These are phyloP conservation scores for Lyophyllum semitale DNA, from an alignment of 768 basidiomycete genomes.

Conservation along the genomic window DNA sequence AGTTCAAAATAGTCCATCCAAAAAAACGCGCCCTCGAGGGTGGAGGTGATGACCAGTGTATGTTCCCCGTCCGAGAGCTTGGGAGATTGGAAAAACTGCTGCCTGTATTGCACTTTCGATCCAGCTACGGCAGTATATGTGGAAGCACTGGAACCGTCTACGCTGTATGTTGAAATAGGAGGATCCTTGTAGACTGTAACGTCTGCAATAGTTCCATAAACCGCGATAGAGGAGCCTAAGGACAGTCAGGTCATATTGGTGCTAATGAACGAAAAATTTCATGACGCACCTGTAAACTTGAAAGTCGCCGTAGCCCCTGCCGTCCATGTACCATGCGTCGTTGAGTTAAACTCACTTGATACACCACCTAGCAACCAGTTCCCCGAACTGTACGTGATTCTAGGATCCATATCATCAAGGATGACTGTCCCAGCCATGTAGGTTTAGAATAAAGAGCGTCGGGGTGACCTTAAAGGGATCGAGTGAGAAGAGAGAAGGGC, in stretches of 20 bases:
- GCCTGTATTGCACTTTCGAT: background rate
- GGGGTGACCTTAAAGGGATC: background rate
- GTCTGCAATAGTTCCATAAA: conserved; percentile 16
- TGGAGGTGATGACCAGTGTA: conserved; percentile 12
- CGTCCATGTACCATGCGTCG: conserved; percentile 15
- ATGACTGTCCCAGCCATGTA: background rate
- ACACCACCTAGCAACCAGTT: conserved; percentile 7
- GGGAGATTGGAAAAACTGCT: conserved; percentile 10
- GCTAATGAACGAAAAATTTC: background rate
- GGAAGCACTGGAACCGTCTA: conserved; percentile 10
- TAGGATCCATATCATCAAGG: conserved; percentile 5
- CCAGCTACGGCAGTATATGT: conserved; percentile 1
- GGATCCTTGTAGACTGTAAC: background rate
- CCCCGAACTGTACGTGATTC: conserved; percentile 3
- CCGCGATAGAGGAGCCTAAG: conserved; percentile 18
- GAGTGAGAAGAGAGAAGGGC: background rate
- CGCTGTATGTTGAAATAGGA: conserved; percentile 12
- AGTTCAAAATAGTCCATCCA: conserved; percentile 20
- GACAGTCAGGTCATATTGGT: no score
- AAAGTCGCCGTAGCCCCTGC: conserved; percentile 25
- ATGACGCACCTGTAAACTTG: conserved; percentile 20
- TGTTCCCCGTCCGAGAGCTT: conserved; percentile 7
- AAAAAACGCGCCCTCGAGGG: background rate
- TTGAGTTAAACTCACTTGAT: background rate
- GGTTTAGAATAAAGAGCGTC: background rate